Evolutionary conservation across 2,329 filamentous ascomycete species (phyloP), one percentile per base, ranked within the genome.

Genomic region (Ophiostoma ips): DNA sequence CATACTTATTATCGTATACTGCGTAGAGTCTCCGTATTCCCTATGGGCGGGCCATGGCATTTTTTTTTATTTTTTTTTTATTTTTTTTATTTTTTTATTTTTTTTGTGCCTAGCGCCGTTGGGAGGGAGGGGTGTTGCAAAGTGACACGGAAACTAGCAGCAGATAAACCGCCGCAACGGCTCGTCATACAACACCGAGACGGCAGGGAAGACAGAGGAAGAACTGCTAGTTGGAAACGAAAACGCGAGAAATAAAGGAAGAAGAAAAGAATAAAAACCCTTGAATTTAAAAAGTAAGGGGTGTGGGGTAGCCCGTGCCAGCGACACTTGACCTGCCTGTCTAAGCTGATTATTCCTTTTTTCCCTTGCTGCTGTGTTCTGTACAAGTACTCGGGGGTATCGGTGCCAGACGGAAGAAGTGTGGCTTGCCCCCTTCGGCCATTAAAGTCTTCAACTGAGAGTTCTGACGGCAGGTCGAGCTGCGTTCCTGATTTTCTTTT

Each of bases 361-460:
- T 46, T 12, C 21, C n/a, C n/a, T n/a, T n/a, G n/a, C n/a, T n/a
- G n/a, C n/a, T n/a, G n/a, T n/a, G n/a, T n/a, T n/a, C n/a, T n/a
- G n/a, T n/a, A n/a, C n/a, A n/a, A 18, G 18, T 18, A 33, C 38
- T 51, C 40, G 49, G 43, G 48, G 34, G 15, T 48, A 35, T 47
- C 44, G 40, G 46, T 46, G 30, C 40, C 34, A 37, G 33, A 16
- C 16, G 19, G 24, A 44, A 21, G 24, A 44, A 21, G 18, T 46
- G 40, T 46, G 41, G 40, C 31, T 46, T 49, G 38, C 30, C n/a
- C 12, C 33, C 34, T 18, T 8, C 34, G 18, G 13, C 21, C 46
- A 10, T 40, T 46, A 21, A 34, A 40, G n/a, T 45, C 15, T 28
- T 21, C 24, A 46, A 21, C 24, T 24, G 13, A 30, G 28, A 30